Evolutionary conservation across 2,329 filamentous ascomycete species (phyloP), one percentile per base, ranked within the genome.

Genomic region (Calonectria pteridis): DNA sequence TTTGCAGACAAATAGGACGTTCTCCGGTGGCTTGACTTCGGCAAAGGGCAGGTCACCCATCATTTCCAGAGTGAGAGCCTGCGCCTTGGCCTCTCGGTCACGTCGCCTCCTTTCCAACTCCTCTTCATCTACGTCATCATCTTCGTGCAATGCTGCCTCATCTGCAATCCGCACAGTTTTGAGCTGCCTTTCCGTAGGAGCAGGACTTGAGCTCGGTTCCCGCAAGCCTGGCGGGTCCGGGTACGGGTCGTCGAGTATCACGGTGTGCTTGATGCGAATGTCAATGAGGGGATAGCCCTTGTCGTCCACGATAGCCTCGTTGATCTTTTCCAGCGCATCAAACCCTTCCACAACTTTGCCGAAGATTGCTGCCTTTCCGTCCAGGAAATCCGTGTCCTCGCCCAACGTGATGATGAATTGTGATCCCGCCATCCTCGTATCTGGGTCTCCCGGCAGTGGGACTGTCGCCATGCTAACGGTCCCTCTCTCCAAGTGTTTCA

Each of bases 381-480:
- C 95, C 37, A 98, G 86, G 82, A 94, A 97, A 81, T 98, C 96
- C 2, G 97, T 93, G 75, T 97, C 93, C 76, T 98, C 95, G 46
- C 94, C 95, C 5, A 98, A 88, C 0, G 96, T 98, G 74, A 99
- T 92, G 80, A 98, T 93, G 83, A 99, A 99, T 83, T 99, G 96
- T 79, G 95, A 98, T 9, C 91, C 95, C 0, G 95, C 95, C 55
- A 98, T 87, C 37, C 95, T 92, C 73, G 93, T 92, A 79, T 98
- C 95, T 3, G 94, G 93, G 81, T 98, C 94, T 20, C 90, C 89
- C 5, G 92, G 87, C 13, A 93, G 91, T 0, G 94, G 93, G 23
- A 92, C 94, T 0, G 96, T 98, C n/a, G 96, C 97, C 95, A 98
- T 98, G 86, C 96, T 98, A 74, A 99, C 96, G 18, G 95, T 98